Evolutionary conservation across 1,284 basidiomycete genomes (phyloP), one percentile per base, ranked within the genome.

Genomic region (Papiliotrema laurentii): DNA sequence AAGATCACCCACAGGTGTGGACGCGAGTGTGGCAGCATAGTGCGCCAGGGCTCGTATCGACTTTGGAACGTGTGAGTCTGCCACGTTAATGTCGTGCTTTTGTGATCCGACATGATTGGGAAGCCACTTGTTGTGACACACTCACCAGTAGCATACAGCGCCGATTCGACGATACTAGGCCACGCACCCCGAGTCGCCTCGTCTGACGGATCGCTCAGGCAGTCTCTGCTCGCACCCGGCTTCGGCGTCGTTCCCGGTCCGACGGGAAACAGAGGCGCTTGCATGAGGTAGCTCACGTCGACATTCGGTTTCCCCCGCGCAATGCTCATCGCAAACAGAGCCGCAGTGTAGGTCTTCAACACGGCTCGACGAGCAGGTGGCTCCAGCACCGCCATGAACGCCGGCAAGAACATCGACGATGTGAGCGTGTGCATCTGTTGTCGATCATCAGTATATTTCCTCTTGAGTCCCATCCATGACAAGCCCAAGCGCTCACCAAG

Each of bases 31-130:
- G 59, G 75, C 71, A 4, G 80, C 76, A 22, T 77, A 81, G 56
- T 78, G 78, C 31, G 79, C 72, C 18, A 86, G 69, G 5, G 79
- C 69, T 14, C 84, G 79, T 55, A 85, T 75, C 0, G 78, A 68
- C 68, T 86, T 86, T 45, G 80, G 55, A 1, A 79, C 77, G 62
- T 86, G 85, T 16, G 82, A 72, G 56, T 86, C 84, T 25, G 77
- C 10, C 34, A 26, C 33, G 22, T 27, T 6, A 47, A 10, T 36
- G 26, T 25, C 22, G 14, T 22, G 16, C 22, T 13, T 27, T 2
- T 38, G 22, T 34, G 6, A 9, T 25, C 16, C 31, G 31, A 25
- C n/a, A 19, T n/a, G n/a, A n/a, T n/a, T n/a, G n/a, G n/a, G n/a
- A n/a, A n/a, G n/a, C n/a, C n/a, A n/a, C n/a, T n/a, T n/a, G n/a